Evolutionary conservation across 2,329 filamentous ascomycete species (phyloP).

Genomic region (Venturia nashicola): DNA sequence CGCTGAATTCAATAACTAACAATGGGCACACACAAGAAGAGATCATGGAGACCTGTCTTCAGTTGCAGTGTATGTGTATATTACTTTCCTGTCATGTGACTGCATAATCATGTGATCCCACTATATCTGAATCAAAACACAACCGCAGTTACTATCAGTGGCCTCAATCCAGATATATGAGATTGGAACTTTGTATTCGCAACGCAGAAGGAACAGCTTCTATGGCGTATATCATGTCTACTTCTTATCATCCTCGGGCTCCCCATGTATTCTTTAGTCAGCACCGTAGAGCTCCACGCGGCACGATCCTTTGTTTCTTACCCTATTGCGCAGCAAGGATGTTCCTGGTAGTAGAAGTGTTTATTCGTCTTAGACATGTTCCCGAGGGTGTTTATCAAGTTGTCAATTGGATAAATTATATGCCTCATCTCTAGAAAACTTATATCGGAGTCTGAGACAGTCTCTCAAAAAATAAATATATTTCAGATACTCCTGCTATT

Average conservation of each 20-base stretch:
- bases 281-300: background rate
- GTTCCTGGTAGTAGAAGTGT: background rate
- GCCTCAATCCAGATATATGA: too few relatives aligned
- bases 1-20: too few relatives aligned
- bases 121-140: too few relatives aligned
- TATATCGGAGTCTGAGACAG: background rate
- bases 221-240: constrained; percentile 14
- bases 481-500: too few relatives aligned
- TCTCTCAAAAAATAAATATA: too few relatives aligned
- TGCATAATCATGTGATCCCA: too few relatives aligned
- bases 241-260: background rate
- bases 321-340: background rate
- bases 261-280: background rate
- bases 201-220: constrained; percentile 13
- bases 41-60: too few relatives aligned
- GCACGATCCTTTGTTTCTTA: too few relatives aligned
- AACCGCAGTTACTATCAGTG: too few relatives aligned
- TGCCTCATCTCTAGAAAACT: background rate
- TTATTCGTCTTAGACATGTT: background rate
- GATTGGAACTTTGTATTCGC: constrained; percentile 18
- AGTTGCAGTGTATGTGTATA: too few relatives aligned
- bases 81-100: too few relatives aligned
- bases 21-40: too few relatives aligned
- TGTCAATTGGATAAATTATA: background rate
- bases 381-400: background rate